Conservation (phyloP, 345 rosid species). For the Salix arbutifolia region DNA sequence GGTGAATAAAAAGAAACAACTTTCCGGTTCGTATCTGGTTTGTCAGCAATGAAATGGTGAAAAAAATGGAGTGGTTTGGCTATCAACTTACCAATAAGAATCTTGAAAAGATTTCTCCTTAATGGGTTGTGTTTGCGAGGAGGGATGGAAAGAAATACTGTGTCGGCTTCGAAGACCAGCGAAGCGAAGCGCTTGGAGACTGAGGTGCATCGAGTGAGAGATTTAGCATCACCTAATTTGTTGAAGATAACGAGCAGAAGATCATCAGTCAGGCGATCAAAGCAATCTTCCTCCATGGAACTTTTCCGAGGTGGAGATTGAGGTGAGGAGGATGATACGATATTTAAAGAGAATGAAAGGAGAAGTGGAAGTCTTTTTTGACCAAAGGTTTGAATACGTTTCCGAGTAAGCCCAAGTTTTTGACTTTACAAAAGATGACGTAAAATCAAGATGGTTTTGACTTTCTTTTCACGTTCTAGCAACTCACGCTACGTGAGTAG, state of each 20-base stretch:
- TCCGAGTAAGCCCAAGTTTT: not conserved
- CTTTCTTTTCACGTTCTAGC: not conserved
- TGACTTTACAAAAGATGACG: not conserved
- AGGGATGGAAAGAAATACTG: conserved; percentile 21
- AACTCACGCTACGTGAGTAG: not conserved
- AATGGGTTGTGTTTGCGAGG: not conserved
- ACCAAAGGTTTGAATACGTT: not conserved
- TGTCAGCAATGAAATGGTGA: conserved; percentile 13
- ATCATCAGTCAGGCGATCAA: conserved; percentile 27
- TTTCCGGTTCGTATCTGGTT: not conserved
- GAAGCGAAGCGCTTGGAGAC: conserved; percentile 30
- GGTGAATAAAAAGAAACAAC: conserved; percentile 3
- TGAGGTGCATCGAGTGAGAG: conserved; percentile 28
- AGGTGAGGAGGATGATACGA: not conserved
- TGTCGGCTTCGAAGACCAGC: conserved; percentile 16
- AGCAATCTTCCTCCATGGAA: not conserved
- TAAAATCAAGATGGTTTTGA: not conserved
- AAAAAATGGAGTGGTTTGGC: conserved; percentile 18
- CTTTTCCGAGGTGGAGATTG: not conserved
- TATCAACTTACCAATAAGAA: conserved; percentile 15
- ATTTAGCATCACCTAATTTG: conserved; percentile 24
- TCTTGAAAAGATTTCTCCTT: not conserved
- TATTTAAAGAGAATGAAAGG: not conserved
- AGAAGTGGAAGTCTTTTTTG: not conserved
- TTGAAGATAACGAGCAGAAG: conserved; percentile 29